phyloP scores from a whole-genome alignment of 2,329 filamentous ascomycete genomes.

The Hymenoscyphus fraxineus region DNA sequence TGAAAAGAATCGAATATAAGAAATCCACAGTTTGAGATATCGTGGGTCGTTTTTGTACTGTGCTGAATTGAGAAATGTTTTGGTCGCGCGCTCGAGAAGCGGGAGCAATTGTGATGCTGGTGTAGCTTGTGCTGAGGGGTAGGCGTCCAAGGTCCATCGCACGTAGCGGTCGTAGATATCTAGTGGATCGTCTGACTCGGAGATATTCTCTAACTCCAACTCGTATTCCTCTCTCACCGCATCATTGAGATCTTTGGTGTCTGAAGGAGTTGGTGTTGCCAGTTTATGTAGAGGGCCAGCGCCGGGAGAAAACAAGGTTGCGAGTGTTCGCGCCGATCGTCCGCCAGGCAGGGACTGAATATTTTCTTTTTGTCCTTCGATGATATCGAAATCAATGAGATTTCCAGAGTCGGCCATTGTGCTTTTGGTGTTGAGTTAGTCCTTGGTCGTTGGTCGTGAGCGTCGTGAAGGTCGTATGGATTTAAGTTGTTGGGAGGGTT shows the following conservation, averaged over 20 bases:
- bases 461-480: not conserved
- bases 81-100: constrained; percentile 88
- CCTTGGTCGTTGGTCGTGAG: constrained; percentile 10
- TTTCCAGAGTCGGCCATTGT: constrained; percentile 49
- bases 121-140: constrained; percentile 89
- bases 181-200: constrained; percentile 89
- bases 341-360: constrained; percentile 89
- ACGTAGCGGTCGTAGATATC: constrained; percentile 96
- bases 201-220: constrained; percentile 70
- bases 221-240: constrained; percentile 81
- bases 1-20: constrained; percentile 89
- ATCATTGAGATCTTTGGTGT: constrained; percentile 75
- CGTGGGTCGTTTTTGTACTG: constrained; percentile 95
- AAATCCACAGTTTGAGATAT: constrained; percentile 89
- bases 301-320: constrained; percentile 71
- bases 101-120: constrained; percentile 84
- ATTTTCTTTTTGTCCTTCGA: constrained; percentile 97
- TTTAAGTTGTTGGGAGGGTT: not conserved
- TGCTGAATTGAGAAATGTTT: constrained; percentile 74
- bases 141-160: constrained; percentile 92
- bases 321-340: constrained; percentile 84
- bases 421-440: constrained; percentile 18
- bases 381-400: constrained; percentile 77
- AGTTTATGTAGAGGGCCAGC: constrained; percentile 48
- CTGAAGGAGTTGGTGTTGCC: constrained; percentile 62